Base-by-base conservation (phyloP, 148 eudicot genomes). In the Persicaria maculosa region DNA sequence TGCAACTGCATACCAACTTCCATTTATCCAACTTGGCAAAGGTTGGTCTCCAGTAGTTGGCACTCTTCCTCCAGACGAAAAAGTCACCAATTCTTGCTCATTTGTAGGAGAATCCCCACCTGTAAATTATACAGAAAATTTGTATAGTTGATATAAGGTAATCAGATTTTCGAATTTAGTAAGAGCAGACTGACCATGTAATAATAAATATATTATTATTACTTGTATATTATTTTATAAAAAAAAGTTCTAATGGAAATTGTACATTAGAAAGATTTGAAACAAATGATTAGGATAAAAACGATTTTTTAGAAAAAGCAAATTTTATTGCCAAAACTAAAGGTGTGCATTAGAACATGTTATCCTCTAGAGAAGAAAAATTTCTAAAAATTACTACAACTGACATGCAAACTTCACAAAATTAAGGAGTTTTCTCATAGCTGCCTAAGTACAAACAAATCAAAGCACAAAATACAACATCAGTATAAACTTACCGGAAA, bases 61-160 rank as follows among this genome's bases (percentile, higher is more conserved):
- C 59, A 67, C 81, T 64, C 73, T 61, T 20, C 19, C 62, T 70
- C 80, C 83, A 25, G 93, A 84, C 62, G 81, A 72, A 73, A 87
- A 80, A 54, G 89, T 77, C 45, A 68, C 79, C 84, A 82, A 73
- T 80, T 90, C 97, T 75, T 82, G 86, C 68, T 81, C 90, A 76
- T 72, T 62, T 75, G 76, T 9, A 79, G 47, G 71, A 62, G 77
- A 50, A 57, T 72, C 82, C 47, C 48, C 67, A 52, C 77, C 72
- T n/a, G 48, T 70, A 73, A 75, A 65, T 36, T 65, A 36, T 65
- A 14, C 70, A 65, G 47, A 20, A 65, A 65, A 14, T 5, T 65
- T 7, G 4, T 31, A 31, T 62, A 62, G 44, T 62, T 25, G 31
- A 62, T 10, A 36, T 36, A 36, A 40, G 17, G 14, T 36, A n/a